phyloP scores from a whole-genome alignment of 108 stramenopile genomes.

The Thalassiosira profunda region DNA sequence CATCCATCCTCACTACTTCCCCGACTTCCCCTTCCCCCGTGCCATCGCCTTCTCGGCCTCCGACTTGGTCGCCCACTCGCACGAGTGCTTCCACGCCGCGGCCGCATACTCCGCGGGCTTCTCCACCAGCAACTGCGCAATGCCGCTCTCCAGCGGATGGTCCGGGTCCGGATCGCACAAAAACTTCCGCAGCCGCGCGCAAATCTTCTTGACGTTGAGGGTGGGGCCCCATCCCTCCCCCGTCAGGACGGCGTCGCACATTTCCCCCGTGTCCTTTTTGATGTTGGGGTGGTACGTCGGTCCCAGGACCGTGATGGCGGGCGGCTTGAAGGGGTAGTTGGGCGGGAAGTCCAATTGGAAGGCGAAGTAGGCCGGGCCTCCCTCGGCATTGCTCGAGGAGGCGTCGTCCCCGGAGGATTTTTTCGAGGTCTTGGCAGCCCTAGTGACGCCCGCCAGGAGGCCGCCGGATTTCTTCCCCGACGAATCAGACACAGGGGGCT shows the following conservation, averaged over 20 bases:
- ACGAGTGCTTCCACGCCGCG: constrained; percentile 15
- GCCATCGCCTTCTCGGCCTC: constrained; percentile 6
- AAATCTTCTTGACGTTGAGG: constrained; percentile 43
- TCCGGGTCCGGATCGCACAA: constrained; percentile 48
- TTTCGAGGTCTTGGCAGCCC: constrained; percentile 18
- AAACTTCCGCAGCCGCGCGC: constrained; percentile 40
- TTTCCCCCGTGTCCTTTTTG: constrained; percentile 74
- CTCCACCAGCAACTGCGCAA: constrained; percentile 38
- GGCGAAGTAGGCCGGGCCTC: constrained; percentile 35
- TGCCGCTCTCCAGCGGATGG: constrained; percentile 50
- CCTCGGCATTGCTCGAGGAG: background rate
- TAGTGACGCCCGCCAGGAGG: constrained; percentile 25
- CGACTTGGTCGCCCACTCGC: constrained; percentile 8
- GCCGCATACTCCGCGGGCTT: constrained; percentile 38
- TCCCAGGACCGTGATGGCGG: constrained; percentile 66
- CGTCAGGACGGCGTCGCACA: constrained; percentile 71
- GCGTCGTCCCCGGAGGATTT: constrained; percentile 18
- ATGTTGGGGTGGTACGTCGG: constrained; percentile 86
- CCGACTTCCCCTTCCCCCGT: background rate
- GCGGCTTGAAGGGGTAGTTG: constrained; percentile 77
- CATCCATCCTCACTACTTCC: too few species aligned
- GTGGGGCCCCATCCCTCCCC: constrained; percentile 73
- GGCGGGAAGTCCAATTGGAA: constrained; percentile 45
- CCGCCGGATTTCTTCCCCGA: constrained; percentile 6
- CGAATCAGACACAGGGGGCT: constrained; percentile 9